phyloP scores from a whole-genome alignment of 2,329 filamentous ascomycete species.

The Aspergillus neotritici region DNA sequence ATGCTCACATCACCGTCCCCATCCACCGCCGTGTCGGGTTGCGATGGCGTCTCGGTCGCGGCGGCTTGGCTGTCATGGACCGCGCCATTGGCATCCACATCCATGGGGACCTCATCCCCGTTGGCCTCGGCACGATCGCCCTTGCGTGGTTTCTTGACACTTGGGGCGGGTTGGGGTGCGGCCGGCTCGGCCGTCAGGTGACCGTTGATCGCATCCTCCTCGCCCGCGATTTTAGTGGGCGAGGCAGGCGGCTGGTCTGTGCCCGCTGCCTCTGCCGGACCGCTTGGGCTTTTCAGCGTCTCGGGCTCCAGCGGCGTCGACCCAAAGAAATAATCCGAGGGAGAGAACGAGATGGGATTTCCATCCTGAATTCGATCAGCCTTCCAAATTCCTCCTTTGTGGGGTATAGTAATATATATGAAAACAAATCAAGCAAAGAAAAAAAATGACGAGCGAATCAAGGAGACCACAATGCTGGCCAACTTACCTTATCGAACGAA shows the following conservation, averaged over 20 bases:
- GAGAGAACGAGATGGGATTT: conserved; percentile 29
- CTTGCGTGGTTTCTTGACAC: conserved; percentile 32
- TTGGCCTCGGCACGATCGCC: conserved; percentile 27
- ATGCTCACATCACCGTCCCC: conserved; percentile 43
- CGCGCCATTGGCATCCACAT: conserved; percentile 36
- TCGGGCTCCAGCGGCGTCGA: conserved; percentile 35
- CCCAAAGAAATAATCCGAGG: conserved; percentile 45
- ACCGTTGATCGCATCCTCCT: conserved; percentile 34
- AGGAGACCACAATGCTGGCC: not conserved
- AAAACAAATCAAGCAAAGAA: not conserved
- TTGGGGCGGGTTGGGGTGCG: conserved; percentile 20
- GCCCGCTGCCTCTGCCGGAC: conserved; percentile 19
- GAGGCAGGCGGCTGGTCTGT: conserved; percentile 27
- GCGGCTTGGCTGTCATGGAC: conserved; percentile 23
- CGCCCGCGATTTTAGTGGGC: conserved; percentile 30
- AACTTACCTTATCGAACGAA: conserved; percentile 45
- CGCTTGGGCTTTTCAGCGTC: conserved; percentile 25
- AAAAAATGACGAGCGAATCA: conserved; percentile 2
- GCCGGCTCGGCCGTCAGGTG: conserved; percentile 26
- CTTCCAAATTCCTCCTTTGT: conserved; percentile 3
- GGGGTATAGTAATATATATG: conserved; percentile 3
- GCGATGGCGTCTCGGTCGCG: conserved; percentile 17
- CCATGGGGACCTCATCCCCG: conserved; percentile 34
- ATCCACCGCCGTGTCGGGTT: conserved; percentile 29
- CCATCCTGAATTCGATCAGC: conserved; percentile 33